These are phyloP conservation scores for Phaseolus lunatus DNA, from an alignment of 306 rosid genomes.

Conservation along the genomic window DNA sequence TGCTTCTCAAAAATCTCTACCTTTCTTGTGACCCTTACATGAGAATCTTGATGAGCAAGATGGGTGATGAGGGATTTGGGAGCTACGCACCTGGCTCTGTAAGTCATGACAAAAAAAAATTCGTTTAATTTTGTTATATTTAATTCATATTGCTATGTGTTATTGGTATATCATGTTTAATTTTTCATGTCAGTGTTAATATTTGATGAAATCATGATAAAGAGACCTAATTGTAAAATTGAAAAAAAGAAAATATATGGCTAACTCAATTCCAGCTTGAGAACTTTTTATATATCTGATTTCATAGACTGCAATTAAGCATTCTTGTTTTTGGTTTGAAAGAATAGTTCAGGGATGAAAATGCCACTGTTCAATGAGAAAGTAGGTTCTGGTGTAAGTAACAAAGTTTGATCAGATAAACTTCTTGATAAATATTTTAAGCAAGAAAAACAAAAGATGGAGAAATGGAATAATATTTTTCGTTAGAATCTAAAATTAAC, in stretches of 20 bases:
- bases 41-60: slow-evolving; percentile 42
- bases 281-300: neutral
- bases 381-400: no score
- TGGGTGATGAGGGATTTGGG: neutral
- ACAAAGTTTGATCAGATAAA: neutral
- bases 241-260: no score
- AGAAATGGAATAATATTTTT: neutral
- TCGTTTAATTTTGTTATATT: no score
- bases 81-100: slow-evolving; percentile 31
- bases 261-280: no score
- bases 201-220: neutral
- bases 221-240: neutral
- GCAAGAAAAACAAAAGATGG: no score
- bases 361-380: neutral
- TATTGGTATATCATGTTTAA: no score
- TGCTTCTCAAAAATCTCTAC: slow-evolving; percentile 65
- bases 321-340: neutral
- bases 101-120: neutral
- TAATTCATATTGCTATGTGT: neutral
- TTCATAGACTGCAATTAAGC: neutral
- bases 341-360: neutral
- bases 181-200: neutral
- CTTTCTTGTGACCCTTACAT: slow-evolving; percentile 67
- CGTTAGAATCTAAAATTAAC: no score
- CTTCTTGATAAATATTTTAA: no score